These are phyloP conservation scores for Auriculariales sp. DNA, from an alignment of 768 basidiomycete species.

Conservation along the genomic window DNA sequence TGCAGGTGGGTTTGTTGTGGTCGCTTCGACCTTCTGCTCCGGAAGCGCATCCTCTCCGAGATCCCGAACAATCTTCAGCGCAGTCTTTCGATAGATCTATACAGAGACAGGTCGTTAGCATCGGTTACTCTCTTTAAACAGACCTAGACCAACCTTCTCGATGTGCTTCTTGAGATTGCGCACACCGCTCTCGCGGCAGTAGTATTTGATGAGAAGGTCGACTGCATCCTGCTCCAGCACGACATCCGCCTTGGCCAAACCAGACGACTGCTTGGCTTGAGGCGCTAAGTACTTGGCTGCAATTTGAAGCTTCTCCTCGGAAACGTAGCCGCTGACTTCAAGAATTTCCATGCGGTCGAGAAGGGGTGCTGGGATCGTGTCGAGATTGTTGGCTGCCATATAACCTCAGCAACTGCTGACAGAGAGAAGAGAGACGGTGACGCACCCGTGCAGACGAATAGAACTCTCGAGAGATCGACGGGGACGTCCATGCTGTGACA, in stretches of 20 bases:
- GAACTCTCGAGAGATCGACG: conserved; percentile 86
- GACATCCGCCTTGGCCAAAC: conserved; percentile 76
- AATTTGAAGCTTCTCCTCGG: conserved; percentile 82
- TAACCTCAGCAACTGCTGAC: too few relatives aligned
- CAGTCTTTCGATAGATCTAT: conserved; percentile 94
- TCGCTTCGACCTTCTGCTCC: conserved; percentile 26
- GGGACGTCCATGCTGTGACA: conserved; percentile 78
- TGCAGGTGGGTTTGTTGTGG: conserved; percentile 6
- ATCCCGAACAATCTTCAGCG: conserved; percentile 78
- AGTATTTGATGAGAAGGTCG: conserved; percentile 86
- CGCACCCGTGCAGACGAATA: conserved; percentile 86
- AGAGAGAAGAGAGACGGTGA: conserved; percentile 7
- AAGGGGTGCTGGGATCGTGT: conserved; percentile 86
- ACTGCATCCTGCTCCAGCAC: conserved; percentile 61
- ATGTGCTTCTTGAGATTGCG: conserved; percentile 96
- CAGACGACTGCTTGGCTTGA: conserved; percentile 83
- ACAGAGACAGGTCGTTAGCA: not conserved
- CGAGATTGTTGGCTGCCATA: conserved; percentile 80
- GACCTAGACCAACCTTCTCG: conserved; percentile 55
- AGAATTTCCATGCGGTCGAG: conserved; percentile 95
- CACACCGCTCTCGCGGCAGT: conserved; percentile 94
- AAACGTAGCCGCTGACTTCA: conserved; percentile 88
- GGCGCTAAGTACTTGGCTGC: conserved; percentile 81
- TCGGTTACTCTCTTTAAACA: not conserved
- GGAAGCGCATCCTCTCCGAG: conserved; percentile 78